phyloP scores from a whole-genome alignment of 257 asterid species.

The Datura wrightii region DNA sequence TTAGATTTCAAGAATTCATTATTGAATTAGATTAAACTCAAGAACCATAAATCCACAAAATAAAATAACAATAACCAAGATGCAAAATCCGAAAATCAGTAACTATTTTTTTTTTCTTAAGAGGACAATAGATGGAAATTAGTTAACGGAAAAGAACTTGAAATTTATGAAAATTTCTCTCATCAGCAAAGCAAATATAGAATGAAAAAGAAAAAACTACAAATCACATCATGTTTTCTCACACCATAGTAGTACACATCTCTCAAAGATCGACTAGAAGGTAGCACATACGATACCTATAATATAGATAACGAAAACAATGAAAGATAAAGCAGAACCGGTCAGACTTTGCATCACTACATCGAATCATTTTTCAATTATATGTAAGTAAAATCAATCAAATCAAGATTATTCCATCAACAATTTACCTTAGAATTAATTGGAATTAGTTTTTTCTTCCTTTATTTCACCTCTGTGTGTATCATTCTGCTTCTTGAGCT shows the following conservation, averaged over 20 bases:
- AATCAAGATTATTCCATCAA: not conserved
- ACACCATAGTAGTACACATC: too few species aligned
- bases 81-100: not conserved
- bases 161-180: too few species aligned
- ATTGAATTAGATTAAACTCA: not conserved
- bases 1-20: not conserved
- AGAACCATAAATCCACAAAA: not conserved
- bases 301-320: too few species aligned
- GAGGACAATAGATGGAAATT: too few species aligned
- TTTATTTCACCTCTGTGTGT: not conserved
- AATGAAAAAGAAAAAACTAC: not conserved
- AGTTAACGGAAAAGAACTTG: too few species aligned
- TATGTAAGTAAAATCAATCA: not conserved
- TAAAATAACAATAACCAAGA: not conserved
- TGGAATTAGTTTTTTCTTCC: not conserved
- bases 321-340: too few species aligned
- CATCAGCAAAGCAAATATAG: too few species aligned
- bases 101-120: too few species aligned
- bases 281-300: too few species aligned
- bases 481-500: not conserved
- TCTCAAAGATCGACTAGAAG: too few species aligned
- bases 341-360: too few species aligned
- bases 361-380: too few species aligned
- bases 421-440: not conserved
- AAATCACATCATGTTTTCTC: not conserved